Evolutionary conservation across 306 rosid genomes (phyloP).

Genomic region (Pterocarpus macrocarpus): DNA sequence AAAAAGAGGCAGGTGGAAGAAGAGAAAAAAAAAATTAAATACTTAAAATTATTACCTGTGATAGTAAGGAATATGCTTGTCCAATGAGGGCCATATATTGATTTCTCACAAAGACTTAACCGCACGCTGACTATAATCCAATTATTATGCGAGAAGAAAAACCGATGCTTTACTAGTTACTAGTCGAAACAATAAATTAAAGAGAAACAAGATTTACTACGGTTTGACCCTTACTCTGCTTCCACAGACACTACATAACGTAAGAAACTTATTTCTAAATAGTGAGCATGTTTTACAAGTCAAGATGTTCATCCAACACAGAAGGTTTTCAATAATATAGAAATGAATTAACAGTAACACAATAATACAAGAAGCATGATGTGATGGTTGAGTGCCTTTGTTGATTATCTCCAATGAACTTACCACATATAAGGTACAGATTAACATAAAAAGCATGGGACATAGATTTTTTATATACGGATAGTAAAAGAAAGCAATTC

Average conservation of each 20-base stretch:
- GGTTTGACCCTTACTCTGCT: conserved; percentile 16
- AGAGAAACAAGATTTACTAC: background rate
- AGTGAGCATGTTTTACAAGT: background rate
- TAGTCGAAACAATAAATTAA: conserved; percentile 7
- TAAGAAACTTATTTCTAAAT: background rate
- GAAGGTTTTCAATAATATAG: background rate
- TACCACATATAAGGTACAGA: conserved; percentile 2
- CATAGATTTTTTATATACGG: background rate
- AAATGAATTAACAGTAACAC: background rate
- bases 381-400: conserved; percentile 2
- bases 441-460: conserved; percentile 3
- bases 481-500: background rate
- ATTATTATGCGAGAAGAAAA: conserved; percentile 13
- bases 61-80: conserved; percentile 42
- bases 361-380: background rate
- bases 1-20: background rate
- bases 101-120: background rate
- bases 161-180: background rate
- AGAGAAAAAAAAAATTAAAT: conserved; percentile 2
- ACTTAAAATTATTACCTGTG: conserved; percentile 11
- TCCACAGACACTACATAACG: conserved; percentile 7
- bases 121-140: background rate
- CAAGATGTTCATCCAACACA: background rate
- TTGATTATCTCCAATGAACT: background rate
- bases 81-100: background rate